Conservation (phyloP, 768 basidiomycete species). For the Rhodotorula toruloides region DNA sequence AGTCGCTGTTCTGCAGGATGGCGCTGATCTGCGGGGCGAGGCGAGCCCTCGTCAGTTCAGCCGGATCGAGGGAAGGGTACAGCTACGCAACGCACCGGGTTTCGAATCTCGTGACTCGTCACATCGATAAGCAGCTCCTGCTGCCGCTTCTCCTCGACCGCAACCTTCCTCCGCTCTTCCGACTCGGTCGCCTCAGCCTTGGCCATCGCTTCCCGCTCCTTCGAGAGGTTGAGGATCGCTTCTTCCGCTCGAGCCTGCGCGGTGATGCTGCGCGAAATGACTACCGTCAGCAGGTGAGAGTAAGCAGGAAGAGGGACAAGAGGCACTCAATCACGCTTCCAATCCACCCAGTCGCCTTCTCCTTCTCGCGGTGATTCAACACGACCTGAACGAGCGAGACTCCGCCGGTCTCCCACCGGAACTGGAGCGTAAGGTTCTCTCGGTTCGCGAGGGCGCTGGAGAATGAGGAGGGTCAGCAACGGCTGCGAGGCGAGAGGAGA, state of each 20-base stretch:
- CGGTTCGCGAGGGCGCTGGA: not conserved
- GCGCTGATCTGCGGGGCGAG: slow-evolving; percentile 40
- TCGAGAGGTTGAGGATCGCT: slow-evolving; percentile 4
- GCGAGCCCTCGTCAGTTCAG: not conserved
- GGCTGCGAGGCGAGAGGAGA: not conserved
- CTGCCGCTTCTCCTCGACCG: slow-evolving; percentile 46
- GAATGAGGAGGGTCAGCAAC: too few species aligned
- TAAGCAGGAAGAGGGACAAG: too few species aligned
- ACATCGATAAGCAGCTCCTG: slow-evolving; percentile 47
- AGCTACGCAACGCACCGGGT: slow-evolving; percentile 16
- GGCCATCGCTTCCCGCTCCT: slow-evolving; percentile 37
- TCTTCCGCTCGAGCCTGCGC: slow-evolving; percentile 20
- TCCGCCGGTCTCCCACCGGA: slow-evolving; percentile 19
- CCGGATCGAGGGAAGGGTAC: too few species aligned
- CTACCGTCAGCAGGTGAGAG: not conserved
- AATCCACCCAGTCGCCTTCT: slow-evolving; percentile 13
- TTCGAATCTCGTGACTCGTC: slow-evolving; percentile 44
- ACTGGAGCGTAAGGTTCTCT: slow-evolving; percentile 11
- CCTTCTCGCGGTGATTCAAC: not conserved
- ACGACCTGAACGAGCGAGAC: slow-evolving; percentile 7
- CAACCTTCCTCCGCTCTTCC: slow-evolving; percentile 43
- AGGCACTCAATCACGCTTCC: slow-evolving; percentile 14
- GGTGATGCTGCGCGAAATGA: not conserved
- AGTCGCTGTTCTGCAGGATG: slow-evolving; percentile 43
- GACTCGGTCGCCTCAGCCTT: slow-evolving; percentile 34